These are phyloP conservation scores for Breynia disticha DNA, from an alignment of 441 rosid genomes.

Conservation along the genomic window DNA sequence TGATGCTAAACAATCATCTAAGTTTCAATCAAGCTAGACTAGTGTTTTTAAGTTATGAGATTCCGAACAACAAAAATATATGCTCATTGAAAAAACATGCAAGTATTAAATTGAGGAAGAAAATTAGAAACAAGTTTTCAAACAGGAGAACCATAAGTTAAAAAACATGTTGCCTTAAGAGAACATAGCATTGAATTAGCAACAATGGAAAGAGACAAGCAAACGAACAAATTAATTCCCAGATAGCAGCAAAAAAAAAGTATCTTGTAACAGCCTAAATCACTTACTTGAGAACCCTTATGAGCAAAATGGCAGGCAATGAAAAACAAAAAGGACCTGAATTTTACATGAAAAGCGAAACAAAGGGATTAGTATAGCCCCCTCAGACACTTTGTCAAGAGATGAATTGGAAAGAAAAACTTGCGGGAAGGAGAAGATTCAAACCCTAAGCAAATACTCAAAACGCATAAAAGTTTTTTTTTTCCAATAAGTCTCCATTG, in stretches of 20 bases:
- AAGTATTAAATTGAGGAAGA: too few species aligned
- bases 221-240: conserved; percentile 5
- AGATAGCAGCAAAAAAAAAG: conserved; percentile 6
- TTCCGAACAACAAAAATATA: too few species aligned
- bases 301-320: conserved; percentile 68
- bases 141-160: too few species aligned
- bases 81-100: too few species aligned
- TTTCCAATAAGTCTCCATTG: too few species aligned
- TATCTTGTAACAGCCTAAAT: conserved; percentile 8
- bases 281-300: conserved; percentile 82
- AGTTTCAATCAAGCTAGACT: too few species aligned
- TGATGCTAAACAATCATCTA: too few species aligned
- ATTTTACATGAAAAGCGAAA: conserved; percentile 24
- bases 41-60: too few species aligned
- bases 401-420: background rate
- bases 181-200: background rate
- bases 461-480: too few species aligned
- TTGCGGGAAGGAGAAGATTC: background rate
- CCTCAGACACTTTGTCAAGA: conserved; percentile 1
- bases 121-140: too few species aligned
- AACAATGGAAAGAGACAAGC: background rate
- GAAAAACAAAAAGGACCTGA: conserved; percentile 83
- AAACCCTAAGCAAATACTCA: too few species aligned
- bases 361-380: conserved; percentile 7
- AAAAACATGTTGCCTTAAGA: background rate